phyloP scores from a whole-genome alignment of 768 basidiomycete genomes.

The Amanita inopinata region DNA sequence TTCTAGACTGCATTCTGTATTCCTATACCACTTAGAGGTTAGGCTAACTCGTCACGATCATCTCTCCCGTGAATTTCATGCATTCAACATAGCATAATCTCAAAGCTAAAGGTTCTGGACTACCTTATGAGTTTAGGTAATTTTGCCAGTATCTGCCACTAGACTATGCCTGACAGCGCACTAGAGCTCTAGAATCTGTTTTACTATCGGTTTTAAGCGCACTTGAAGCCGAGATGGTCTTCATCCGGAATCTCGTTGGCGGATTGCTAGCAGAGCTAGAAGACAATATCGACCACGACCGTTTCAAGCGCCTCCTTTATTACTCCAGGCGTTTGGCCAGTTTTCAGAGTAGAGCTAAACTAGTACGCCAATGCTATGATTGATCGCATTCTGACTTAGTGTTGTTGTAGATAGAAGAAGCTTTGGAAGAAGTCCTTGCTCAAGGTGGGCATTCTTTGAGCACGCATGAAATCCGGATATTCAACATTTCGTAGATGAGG shows the following conservation, averaged over 20 bases:
- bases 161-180: constrained; percentile 13
- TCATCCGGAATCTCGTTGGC: constrained; percentile 84
- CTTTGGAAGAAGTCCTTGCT: constrained; percentile 83
- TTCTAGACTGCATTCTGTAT: constrained; percentile 77
- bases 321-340: constrained; percentile 82
- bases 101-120: constrained; percentile 53
- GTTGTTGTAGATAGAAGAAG: constrained; percentile 64
- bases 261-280: constrained; percentile 89
- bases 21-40: constrained; percentile 83
- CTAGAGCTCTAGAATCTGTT: constrained; percentile 86
- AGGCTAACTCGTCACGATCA: constrained; percentile 9
- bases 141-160: constrained; percentile 5
- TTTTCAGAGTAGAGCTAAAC: constrained; percentile 85
- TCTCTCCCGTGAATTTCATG: constrained; percentile 3
- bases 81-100: constrained; percentile 64
- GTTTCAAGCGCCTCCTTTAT: constrained; percentile 84
- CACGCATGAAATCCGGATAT: neutral
- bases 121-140: constrained; percentile 87
- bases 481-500: constrained; percentile 59
- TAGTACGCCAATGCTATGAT: constrained; percentile 36
- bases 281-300: constrained; percentile 91
- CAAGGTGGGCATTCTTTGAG: constrained; percentile 44
- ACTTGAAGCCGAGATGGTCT: constrained; percentile 93
- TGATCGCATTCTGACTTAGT: constrained; percentile 4
- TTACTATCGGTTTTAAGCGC: constrained; percentile 87